These are phyloP conservation scores for Macrotyloma uniflorum DNA, from an alignment of 306 rosid genomes.

Conservation along the genomic window DNA sequence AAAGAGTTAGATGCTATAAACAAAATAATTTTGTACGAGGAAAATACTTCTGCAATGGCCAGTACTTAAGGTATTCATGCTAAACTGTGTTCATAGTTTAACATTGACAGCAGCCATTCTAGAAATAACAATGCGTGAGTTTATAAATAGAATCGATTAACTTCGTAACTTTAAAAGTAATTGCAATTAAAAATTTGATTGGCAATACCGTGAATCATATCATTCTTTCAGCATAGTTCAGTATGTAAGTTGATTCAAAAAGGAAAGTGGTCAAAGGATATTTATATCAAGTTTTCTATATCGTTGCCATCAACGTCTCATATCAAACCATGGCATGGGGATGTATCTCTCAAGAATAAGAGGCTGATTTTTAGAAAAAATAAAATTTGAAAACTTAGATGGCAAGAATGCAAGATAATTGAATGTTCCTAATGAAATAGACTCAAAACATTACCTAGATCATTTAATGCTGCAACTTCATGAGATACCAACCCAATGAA, in stretches of 20 bases:
- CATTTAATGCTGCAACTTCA: background rate
- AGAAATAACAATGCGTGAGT: background rate
- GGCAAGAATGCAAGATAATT: background rate
- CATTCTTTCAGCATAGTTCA: background rate
- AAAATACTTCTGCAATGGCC: background rate
- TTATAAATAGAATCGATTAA: background rate
- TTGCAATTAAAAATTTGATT: background rate
- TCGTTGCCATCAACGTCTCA: background rate
- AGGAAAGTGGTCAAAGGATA: background rate
- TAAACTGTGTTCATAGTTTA: background rate
- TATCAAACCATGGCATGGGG: background rate
- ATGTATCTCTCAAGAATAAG: background rate
- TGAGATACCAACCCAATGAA: conserved; percentile 29
- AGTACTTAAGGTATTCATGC: background rate
- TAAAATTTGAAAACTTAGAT: background rate
- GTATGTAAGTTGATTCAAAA: background rate
- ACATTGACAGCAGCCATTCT: background rate
- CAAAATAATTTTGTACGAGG: background rate
- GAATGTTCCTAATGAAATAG: background rate
- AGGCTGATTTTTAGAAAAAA: background rate
- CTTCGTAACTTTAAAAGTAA: background rate
- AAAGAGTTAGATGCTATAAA: background rate
- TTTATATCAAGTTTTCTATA: background rate
- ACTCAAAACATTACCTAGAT: conserved; percentile 49
- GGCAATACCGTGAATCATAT: background rate